phyloP scores from a whole-genome alignment of 345 rosid genomes.

The Bretschneidera sinensis region DNA sequence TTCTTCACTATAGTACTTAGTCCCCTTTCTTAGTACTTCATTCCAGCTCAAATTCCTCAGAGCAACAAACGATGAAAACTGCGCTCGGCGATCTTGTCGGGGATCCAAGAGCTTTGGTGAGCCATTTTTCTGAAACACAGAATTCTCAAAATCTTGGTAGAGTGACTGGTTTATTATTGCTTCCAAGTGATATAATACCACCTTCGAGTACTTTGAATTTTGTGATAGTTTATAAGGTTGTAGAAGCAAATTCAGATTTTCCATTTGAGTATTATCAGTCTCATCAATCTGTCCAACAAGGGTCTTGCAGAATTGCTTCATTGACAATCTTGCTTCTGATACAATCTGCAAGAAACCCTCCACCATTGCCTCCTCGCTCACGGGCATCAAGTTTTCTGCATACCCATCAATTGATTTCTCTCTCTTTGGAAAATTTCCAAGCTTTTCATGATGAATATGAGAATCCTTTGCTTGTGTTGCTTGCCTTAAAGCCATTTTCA shows the following conservation, averaged over 20 bases:
- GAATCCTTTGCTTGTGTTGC: constrained; percentile 42
- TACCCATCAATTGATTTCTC: constrained; percentile 34
- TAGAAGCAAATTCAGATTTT: constrained; percentile 58
- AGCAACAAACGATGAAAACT: constrained; percentile 67
- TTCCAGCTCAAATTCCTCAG: constrained; percentile 93
- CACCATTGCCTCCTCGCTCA: constrained; percentile 80
- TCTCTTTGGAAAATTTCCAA: constrained; percentile 27
- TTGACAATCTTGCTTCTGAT: constrained; percentile 86
- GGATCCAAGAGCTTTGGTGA: constrained; percentile 71
- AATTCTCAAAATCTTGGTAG: constrained; percentile 89
- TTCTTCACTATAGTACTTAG: constrained; percentile 88
- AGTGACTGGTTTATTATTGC: constrained; percentile 73
- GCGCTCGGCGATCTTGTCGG: constrained; percentile 64
- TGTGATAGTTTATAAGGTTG: constrained; percentile 60
- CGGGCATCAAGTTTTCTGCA: constrained; percentile 54
- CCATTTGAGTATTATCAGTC: constrained; percentile 45
- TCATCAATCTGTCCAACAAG: constrained; percentile 68
- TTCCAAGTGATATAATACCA: constrained; percentile 71
- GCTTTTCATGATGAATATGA: constrained; percentile 23
- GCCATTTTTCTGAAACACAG: constrained; percentile 73
- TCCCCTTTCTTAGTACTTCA: constrained; percentile 84
- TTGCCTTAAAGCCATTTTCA: constrained; percentile 72
- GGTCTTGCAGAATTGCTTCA: constrained; percentile 88
- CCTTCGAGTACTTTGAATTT: constrained; percentile 60
- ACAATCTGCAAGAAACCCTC: constrained; percentile 93